These are phyloP conservation scores for Cladosporium sp. DNA, from an alignment of 2,329 filamentous ascomycete genomes.

Conservation along the genomic window DNA sequence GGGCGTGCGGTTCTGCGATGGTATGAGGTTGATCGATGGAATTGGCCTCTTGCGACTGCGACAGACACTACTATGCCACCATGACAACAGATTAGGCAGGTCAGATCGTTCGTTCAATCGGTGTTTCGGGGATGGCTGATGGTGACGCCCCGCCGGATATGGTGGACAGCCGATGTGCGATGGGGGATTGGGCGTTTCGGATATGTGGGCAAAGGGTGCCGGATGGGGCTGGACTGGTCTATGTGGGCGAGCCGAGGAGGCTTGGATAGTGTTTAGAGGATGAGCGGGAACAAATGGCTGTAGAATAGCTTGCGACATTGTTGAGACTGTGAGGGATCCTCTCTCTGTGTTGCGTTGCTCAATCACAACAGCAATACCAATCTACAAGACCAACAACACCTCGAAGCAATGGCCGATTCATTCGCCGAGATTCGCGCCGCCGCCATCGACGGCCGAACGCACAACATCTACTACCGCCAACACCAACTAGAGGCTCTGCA, in stretches of 20 bases:
- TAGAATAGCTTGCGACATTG: background rate
- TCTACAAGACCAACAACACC: background rate
- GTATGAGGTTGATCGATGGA: background rate
- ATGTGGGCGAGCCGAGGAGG: background rate
- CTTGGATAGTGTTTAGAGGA: background rate
- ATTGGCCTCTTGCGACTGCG: no score
- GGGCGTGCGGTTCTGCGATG: background rate
- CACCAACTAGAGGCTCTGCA: constrained; percentile 44
- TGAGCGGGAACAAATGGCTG: background rate
- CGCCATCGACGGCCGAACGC: constrained; percentile 42
- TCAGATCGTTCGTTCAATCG: no score
- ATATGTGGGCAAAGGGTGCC: background rate
- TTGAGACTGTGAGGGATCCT: background rate
- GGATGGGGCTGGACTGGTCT: background rate
- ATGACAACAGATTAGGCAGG: no score
- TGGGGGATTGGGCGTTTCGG: background rate
- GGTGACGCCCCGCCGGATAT: background rate
- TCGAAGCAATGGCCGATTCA: background rate
- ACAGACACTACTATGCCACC: no score
- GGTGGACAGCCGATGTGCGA: background rate
- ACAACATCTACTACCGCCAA: constrained; percentile 45
- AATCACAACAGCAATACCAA: background rate
- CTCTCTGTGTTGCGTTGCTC: background rate
- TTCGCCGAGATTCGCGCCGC: constrained; percentile 37
- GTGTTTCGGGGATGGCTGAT: background rate